These are phyloP conservation scores for Dictyostelium citrinum DNA, from an alignment of 78 protist species.

Conservation along the genomic window DNA sequence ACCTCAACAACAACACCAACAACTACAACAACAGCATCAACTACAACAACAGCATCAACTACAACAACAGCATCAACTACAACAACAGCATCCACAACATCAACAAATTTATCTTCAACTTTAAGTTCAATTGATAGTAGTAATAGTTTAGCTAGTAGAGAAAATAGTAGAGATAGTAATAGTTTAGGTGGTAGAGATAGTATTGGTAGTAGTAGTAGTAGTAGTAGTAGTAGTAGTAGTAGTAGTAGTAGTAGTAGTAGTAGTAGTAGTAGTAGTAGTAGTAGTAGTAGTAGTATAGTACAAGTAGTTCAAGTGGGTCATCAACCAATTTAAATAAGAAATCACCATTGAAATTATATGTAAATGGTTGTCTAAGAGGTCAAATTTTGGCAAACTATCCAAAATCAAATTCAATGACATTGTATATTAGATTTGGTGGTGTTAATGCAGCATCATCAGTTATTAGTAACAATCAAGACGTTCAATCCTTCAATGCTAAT, in stretches of 20 bases:
- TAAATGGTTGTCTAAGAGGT: slow-evolving; percentile 47
- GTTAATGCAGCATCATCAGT: slow-evolving; percentile 12
- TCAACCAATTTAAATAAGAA: not conserved
- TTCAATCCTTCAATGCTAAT: not conserved
- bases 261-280: not conserved
- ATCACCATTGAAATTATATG: slow-evolving; percentile 48
- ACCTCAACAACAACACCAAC: not conserved
- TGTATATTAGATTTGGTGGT: slow-evolving; percentile 63
- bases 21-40: not conserved
- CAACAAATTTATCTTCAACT: not conserved
- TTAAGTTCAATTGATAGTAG: not conserved
- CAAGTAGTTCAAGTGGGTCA: not conserved
- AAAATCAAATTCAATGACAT: slow-evolving; percentile 22
- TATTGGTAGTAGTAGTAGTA: not conserved
- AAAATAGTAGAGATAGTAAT: not conserved
- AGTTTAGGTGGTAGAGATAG: not conserved
- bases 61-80: not conserved
- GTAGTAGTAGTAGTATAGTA: not conserved
- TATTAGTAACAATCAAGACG: slow-evolving; percentile 4
- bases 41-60: not conserved
- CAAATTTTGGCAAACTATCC: slow-evolving; percentile 45
- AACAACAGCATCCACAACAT: too few species aligned
- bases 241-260: not conserved
- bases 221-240: not conserved
- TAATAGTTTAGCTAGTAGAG: not conserved